Base-by-base conservation (phyloP, 164 flowering plant genomes). In the Tetracentron sinense region DNA sequence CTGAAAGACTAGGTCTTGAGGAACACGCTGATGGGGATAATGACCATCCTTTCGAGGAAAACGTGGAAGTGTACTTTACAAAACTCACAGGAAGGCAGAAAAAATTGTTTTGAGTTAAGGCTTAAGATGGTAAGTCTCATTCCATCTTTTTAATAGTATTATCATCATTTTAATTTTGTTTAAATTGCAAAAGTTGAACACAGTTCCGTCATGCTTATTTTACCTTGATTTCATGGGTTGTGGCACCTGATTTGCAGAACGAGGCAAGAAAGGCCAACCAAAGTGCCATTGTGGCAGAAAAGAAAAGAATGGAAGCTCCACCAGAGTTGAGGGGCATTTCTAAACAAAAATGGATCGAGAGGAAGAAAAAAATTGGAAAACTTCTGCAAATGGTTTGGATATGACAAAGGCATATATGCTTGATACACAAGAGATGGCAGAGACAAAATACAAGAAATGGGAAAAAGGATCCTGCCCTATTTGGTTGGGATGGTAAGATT, bases 221-320 rank as follows among this genome's bases (percentile, higher is more conserved):
- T 15, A 1, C 5, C 2, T 44, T 15, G 17, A 61, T 12, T 71
- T 26, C 26, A 10, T 48, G 8, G 10, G 48, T n/a, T 42, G 2
- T 63, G 62, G 12, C 6, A 5, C 15, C 48, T 2, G 30, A 8
- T 11, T 69, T 73, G 79, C 80, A 94, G 99, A 88, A 88, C 77
- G 88, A 86, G 71, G 97, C 95, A 49, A 85, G 88, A 77, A 94
- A 94, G 72, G 90, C 90, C 49, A 94, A 94, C 77, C 97, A 94
- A 76, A 76, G 68, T 28, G 96, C 87, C 61, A 87, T 91, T 83
- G 87, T 85, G 28, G 84, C 90, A 28, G 99, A 94, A 65, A 91
- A 88, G 89, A 91, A 89, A 74, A 85, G 76, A 73, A 72, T 75
- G 74, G 99, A 91, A 78, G 81, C 89, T 73, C 96, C 89, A 28